Conservation (phyloP, 768 basidiomycete genomes). For the Agrocybe chaxingu region DNA sequence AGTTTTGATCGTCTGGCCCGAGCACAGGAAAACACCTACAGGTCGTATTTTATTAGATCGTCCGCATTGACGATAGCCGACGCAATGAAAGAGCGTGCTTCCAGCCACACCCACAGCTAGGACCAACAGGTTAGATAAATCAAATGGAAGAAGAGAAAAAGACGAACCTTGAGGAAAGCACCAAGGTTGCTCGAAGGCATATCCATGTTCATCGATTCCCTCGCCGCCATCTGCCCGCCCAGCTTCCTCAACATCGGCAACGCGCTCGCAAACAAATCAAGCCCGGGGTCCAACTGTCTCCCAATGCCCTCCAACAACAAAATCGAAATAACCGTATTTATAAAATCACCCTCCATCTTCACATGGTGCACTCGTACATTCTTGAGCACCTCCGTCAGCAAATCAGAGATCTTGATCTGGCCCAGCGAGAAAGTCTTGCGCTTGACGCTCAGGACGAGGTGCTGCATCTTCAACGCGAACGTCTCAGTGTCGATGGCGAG, state of each 20-base stretch:
- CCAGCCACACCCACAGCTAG: conserved; percentile 90
- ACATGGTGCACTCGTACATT: conserved; percentile 91
- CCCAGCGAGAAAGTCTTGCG: conserved; percentile 96
- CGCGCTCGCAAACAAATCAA: conserved; percentile 95
- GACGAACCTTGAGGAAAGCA: conserved; percentile 80
- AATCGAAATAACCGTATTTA: conserved; percentile 96
- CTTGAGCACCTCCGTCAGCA: conserved; percentile 83
- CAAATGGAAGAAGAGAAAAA: neutral
- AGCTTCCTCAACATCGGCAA: conserved; percentile 90
- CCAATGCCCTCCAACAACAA: conserved; percentile 95
- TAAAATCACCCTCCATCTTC: conserved; percentile 98
- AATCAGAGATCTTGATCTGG: conserved; percentile 94
- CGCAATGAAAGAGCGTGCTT: conserved; percentile 85
- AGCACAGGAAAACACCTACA: conserved; percentile 43
- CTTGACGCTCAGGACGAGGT: conserved; percentile 90
- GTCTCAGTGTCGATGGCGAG: conserved; percentile 89
- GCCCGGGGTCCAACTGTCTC: conserved; percentile 82
- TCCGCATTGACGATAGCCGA: conserved; percentile 79
- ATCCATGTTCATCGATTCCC: conserved; percentile 50
- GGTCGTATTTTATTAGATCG: conserved; percentile 82
- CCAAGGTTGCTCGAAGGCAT: conserved; percentile 73
- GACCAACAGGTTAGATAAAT: conserved; percentile 8
- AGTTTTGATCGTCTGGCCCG: no score
- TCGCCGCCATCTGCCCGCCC: conserved; percentile 85
- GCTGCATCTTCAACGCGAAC: conserved; percentile 97